phyloP scores from a whole-genome alignment of 108 stramenopile genomes.

The Nitzschia sp. region DNA sequence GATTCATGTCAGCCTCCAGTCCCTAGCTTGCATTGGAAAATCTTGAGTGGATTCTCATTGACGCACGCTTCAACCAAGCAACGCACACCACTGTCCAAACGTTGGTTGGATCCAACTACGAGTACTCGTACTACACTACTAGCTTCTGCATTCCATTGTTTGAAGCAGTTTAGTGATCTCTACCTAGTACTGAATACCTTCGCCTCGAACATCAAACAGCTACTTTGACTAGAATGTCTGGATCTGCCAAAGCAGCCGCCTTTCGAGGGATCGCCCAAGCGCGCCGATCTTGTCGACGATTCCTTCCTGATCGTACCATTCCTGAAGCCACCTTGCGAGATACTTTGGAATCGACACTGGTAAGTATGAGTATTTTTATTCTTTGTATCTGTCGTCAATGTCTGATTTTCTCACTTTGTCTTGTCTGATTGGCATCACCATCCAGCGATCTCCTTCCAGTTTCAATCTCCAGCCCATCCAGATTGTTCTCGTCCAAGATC shows the following conservation, averaged over 20 bases:
- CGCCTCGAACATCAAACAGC: too few species aligned
- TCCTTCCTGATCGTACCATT: slow-evolving; percentile 54
- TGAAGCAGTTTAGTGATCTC: too few species aligned
- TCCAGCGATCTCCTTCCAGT: slow-evolving; percentile 74
- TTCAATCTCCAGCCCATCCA: slow-evolving; percentile 88
- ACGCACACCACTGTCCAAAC: too few species aligned
- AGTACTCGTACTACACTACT: too few species aligned
- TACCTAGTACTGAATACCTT: too few species aligned
- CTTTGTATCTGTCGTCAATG: slow-evolving; percentile 1
- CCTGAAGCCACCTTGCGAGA: slow-evolving; percentile 50
- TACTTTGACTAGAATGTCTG: neutral
- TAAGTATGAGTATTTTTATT: slow-evolving; percentile 30
- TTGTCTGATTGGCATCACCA: neutral
- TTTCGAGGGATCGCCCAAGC: slow-evolving; percentile 66
- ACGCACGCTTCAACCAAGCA: too few species aligned
- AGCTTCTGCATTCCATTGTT: too few species aligned
- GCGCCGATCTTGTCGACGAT: slow-evolving; percentile 61
- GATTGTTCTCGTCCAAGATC: slow-evolving; percentile 61
- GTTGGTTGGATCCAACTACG: too few species aligned
- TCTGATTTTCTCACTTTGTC: slow-evolving; percentile 4
- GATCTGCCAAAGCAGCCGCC: slow-evolving; percentile 27
- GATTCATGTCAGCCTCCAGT: too few species aligned
- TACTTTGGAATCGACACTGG: slow-evolving; percentile 62
- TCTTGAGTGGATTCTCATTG: too few species aligned
- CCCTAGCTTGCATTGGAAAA: too few species aligned